Evolutionary conservation across 345 rosid genomes (phyloP).

Genomic region (Eucalyptus caleyi): DNA sequence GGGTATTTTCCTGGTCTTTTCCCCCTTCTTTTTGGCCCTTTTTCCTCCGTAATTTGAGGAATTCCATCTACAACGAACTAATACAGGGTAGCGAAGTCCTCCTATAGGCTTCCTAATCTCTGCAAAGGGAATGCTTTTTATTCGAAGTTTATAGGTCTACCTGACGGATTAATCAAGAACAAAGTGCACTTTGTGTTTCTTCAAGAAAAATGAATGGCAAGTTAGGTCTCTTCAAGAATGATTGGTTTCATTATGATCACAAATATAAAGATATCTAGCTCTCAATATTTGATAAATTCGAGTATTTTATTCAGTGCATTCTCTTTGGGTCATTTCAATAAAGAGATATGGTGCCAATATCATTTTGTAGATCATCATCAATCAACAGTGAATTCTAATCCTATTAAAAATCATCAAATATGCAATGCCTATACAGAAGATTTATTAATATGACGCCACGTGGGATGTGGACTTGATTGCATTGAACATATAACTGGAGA

Average conservation of each 20-base stretch:
- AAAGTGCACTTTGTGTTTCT: neutral
- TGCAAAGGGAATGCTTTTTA: neutral
- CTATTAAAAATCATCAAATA: neutral
- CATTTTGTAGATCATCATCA: neutral
- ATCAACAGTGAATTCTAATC: neutral
- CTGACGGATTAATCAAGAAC: neutral
- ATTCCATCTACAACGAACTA: neutral
- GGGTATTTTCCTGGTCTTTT: neutral
- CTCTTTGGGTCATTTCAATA: neutral
- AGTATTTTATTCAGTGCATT: neutral
- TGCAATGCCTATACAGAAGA: neutral
- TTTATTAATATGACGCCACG: neutral
- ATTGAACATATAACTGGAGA: neutral
- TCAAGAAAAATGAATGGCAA: neutral
- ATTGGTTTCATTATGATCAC: neutral
- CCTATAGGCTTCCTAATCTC: neutral
- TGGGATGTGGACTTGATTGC: neutral
- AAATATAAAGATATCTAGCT: neutral
- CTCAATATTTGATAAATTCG: neutral
- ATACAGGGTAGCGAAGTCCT: neutral
- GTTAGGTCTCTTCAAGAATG: neutral
- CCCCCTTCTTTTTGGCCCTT: neutral
- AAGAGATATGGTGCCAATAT: neutral
- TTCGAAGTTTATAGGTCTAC: neutral
- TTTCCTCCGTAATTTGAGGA: neutral